Evolutionary conservation across 495 filamentous ascomycete species (phyloP).

Genomic region (Aspergillus egyptiacus): DNA sequence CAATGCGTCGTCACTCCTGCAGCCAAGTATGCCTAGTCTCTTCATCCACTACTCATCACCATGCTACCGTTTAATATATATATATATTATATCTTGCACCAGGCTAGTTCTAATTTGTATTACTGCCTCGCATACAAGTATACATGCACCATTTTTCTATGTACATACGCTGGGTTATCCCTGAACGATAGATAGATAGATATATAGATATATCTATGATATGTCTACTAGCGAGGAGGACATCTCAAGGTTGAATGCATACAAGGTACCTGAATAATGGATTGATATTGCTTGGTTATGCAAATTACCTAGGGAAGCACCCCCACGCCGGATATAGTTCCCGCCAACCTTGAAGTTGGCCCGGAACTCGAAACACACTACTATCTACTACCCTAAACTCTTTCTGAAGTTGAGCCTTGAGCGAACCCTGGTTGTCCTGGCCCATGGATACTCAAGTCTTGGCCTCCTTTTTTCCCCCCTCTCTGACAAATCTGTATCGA

Average conservation of each 20-base stretch:
- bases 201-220: background rate
- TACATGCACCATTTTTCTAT: background rate
- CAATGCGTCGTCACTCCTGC: slow-evolving; percentile 3
- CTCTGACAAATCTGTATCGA: slow-evolving; percentile 11
- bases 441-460: slow-evolving; percentile 31
- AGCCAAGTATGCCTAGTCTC: background rate
- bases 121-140: background rate
- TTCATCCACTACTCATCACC: background rate
- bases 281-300: too few relatives aligned
- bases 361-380: too few relatives aligned
- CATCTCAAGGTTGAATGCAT: background rate
- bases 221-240: background rate
- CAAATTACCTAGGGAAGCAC: too few relatives aligned
- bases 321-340: too few relatives aligned
- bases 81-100: slow-evolving; percentile 3
- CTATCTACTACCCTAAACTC: too few relatives aligned
- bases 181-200: background rate
- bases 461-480: slow-evolving; percentile 22
- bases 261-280: too few relatives aligned
- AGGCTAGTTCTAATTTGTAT: background rate
- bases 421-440: slow-evolving; percentile 36
- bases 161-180: background rate
- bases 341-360: too few relatives aligned
- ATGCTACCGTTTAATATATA: background rate
- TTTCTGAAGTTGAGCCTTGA: background rate